Base-by-base conservation (phyloP, 139 green algal species). In the Marvania coccoides region DNA sequence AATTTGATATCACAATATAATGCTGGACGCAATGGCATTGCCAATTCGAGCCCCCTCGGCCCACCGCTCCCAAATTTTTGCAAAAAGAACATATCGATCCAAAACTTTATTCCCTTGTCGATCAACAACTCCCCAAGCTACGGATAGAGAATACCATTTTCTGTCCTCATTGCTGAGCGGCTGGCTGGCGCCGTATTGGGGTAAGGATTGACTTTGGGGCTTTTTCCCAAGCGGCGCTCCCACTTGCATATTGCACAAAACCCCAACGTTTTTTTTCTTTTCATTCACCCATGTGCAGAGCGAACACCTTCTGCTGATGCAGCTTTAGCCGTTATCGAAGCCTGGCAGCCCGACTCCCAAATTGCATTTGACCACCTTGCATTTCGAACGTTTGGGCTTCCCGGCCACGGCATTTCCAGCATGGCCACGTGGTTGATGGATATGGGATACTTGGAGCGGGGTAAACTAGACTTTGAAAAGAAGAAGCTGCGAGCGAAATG, bases 321-420 rank as follows among this genome's bases (percentile, higher is more conserved):
- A 1, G 46, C 36, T 6, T 23, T 74, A 8, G 51, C 35, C 24
- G n/a, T 60, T 0, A 30, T 80, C 14, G 53, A 79, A 28, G 26
- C 35, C 9, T 14, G 48, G 30, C 47, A 58, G 4, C 42, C 35
- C 2, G 38, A 64, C 0, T n/a, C 45, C 3, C 30, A 38, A 38
- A 51, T 81, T 4, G 30, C 34, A 2, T 75, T 80, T 56, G 74
- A 81, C 34, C 74, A 81, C 57, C 34, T 81, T 12, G 74, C 74
- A 10, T 81, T 81, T 28, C 38, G 74, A 7, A 78, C 70, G 3
- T 80, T 73, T 31, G 63, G 63, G 47, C 56, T 81, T 15, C 9
- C 55, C 33, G 7, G 26, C 37, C 9, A 36, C 46, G 73, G 73
- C 56, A 81, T 81, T 9, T 47, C 56, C 28, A 59, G 31, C 26